A percentile compares a stretch with the other conserved stretches of the same genome.
These are phyloP conservation scores for Danielozyma ontarioensis DNA, from an alignment of 805 yeast genomes.

Conservation along the genomic window DNA sequence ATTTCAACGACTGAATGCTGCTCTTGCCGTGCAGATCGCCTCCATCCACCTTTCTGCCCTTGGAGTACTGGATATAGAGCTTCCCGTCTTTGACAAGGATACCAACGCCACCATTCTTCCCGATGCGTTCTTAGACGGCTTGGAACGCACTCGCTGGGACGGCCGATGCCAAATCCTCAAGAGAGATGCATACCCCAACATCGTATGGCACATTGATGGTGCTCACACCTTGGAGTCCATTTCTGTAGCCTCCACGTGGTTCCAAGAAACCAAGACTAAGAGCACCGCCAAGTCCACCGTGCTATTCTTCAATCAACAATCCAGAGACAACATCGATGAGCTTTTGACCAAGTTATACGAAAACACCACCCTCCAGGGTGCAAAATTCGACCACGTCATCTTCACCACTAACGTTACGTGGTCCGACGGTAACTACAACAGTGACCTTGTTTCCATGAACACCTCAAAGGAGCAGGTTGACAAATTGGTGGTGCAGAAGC, in stretches of 20 bases:
- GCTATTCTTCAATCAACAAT: slow-evolving; percentile 89
- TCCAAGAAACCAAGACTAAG: slow-evolving; percentile 22
- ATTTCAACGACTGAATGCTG: slow-evolving; percentile 82
- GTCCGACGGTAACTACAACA: slow-evolving; percentile 72
- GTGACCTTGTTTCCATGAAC: slow-evolving; percentile 82
- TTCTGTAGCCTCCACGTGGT: slow-evolving; percentile 81
- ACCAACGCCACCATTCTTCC: slow-evolving; percentile 34
- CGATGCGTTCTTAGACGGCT: slow-evolving; percentile 49
- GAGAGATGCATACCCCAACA: slow-evolving; percentile 30
- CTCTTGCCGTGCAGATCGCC: slow-evolving; percentile 74
- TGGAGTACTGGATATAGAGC: slow-evolving; percentile 29
- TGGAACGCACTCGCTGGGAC: slow-evolving; percentile 77
- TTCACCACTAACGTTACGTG: slow-evolving; percentile 93
- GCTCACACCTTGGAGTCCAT: slow-evolving; percentile 93
- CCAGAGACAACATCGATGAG: slow-evolving; percentile 69
- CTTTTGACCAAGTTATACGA: slow-evolving; percentile 52
- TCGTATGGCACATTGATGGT: slow-evolving; percentile 89
- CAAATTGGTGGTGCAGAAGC: slow-evolving; percentile 73
- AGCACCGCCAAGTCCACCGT: slow-evolving; percentile 36
- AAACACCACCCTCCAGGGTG: slow-evolving; percentile 25
- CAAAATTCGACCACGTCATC: slow-evolving; percentile 65
- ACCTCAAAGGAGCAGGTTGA: slow-evolving; percentile 76
- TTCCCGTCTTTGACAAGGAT: slow-evolving; percentile 14
- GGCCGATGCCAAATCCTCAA: slow-evolving; percentile 85
- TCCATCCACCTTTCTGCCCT: slow-evolving; percentile 51